Base-by-base conservation (phyloP, 345 rosid genomes). In the Gossypium thurberi region DNA sequence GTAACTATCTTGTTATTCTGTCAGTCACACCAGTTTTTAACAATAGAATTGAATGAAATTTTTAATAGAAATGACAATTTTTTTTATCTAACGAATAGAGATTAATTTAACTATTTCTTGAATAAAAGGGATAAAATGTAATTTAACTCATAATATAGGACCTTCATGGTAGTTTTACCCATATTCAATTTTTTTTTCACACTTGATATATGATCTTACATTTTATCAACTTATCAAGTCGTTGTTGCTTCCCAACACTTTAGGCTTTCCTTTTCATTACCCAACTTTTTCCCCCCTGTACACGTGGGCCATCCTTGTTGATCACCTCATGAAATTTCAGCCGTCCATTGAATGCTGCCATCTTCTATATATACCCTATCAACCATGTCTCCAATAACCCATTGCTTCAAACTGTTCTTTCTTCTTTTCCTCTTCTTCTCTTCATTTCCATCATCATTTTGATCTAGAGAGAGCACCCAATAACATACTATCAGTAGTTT, bases 331-430 rank as follows among this genome's bases (percentile, higher is more conserved):
- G 33, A 50, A 78, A 80, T 73, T 77, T 26, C n/a, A 56, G 74
- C 81, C 81, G 75, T 74, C 69, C 75, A 78, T 43, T 70, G 1
- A 69, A 13, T 48, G 57, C 68, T 33, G 7, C 55, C 37, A 14
- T 47, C 42, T 18, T 71, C 78, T 77, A 77, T 82, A 72, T 72
- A 82, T 71, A 57, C 50, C 7, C 63, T 23, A 11, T 26, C 8
- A 12, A 11, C 58, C 23, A 17, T 5, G 46, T 17, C 68, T 18
- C 3, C 40, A 28, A 58, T 6, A 10, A 1, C 48, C 2, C 62
- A 33, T 48, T 37, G n/a, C 73, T 33, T 10, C 53, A 18, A 20
- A 2, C 42, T 25, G 12, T 59, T 73, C 50, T 46, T 37, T 12
- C 18, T 17, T 14, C 40, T 10, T 10, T 21, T 10, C 8, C 15